These are phyloP conservation scores for Jackrogersella multiformis DNA, from an alignment of 495 filamentous ascomycete genomes.

Conservation along the genomic window DNA sequence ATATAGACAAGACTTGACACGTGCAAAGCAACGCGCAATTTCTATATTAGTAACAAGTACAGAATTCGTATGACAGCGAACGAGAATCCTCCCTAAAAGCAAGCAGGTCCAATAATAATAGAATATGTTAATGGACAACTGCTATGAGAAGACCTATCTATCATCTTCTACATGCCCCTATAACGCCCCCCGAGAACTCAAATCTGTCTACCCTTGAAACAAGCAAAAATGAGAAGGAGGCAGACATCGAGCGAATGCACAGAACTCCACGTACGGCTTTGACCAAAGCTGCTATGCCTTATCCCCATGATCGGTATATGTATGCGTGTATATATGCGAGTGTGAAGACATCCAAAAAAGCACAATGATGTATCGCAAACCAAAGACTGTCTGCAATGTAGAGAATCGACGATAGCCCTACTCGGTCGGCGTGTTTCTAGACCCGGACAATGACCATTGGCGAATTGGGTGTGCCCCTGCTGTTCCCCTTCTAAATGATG, in stretches of 20 bases:
- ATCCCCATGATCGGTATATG: constrained; percentile 36
- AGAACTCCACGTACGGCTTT: constrained; percentile 39
- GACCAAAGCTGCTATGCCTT: constrained; percentile 41
- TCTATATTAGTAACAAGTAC: neutral
- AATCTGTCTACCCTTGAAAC: constrained; percentile 32
- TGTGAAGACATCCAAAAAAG: constrained; percentile 36
- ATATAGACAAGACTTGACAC: neutral
- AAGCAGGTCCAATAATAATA: neutral
- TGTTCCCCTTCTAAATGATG: constrained; percentile 44
- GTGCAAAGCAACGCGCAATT: neutral
- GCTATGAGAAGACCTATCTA: constrained; percentile 36
- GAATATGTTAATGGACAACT: constrained; percentile 21
- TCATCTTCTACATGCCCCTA: constrained; percentile 30
- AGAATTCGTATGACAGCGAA: neutral
- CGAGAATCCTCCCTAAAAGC: constrained; percentile 4
- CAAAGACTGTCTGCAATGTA: constrained; percentile 28
- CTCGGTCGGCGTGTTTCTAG: constrained; percentile 11
- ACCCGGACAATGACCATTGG: neutral
- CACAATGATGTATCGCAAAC: constrained; percentile 28
- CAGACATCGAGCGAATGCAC: constrained; percentile 25
- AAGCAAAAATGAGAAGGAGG: constrained; percentile 11
- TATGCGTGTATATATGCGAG: constrained; percentile 38
- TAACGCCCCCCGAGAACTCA: constrained; percentile 33
- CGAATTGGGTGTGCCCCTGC: neutral
- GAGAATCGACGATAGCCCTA: neutral